Conservation (phyloP, 2,329 filamentous ascomycete genomes). For the Scortechinia acanthostroma region DNA sequence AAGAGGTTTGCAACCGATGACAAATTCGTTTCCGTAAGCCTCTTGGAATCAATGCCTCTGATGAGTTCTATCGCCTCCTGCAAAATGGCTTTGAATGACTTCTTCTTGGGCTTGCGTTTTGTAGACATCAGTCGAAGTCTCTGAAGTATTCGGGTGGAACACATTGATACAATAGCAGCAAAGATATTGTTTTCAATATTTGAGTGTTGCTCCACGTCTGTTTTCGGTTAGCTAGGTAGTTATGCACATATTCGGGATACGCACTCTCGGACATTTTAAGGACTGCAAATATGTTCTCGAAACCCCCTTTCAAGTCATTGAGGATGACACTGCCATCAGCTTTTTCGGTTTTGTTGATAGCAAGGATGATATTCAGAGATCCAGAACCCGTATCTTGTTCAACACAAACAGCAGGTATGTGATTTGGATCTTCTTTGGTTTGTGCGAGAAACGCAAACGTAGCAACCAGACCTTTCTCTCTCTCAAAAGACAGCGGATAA, state of each 20-base stretch:
- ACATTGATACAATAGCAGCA: slow-evolving; percentile 17
- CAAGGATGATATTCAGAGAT: slow-evolving; percentile 16
- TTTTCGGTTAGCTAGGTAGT: slow-evolving; percentile 3
- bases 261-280: slow-evolving; percentile 4
- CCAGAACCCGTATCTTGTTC: slow-evolving; percentile 10
- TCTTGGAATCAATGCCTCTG: not conserved
- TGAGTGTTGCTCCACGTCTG: too few relatives aligned
- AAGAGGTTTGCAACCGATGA: slow-evolving; percentile 7
- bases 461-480: slow-evolving; percentile 16
- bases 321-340: slow-evolving; percentile 11
- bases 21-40: not conserved
- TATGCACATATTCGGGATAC: not conserved
- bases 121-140: slow-evolving; percentile 13
- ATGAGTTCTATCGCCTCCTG: not conserved
- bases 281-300: slow-evolving; percentile 8
- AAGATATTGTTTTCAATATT: slow-evolving; percentile 12
- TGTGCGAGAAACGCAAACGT: slow-evolving; percentile 22
- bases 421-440: slow-evolving; percentile 13
- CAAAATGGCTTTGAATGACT: slow-evolving; percentile 5
- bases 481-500: slow-evolving; percentile 19
- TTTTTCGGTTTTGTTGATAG: slow-evolving; percentile 16
- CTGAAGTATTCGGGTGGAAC: slow-evolving; percentile 15
- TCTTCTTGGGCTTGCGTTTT: slow-evolving; percentile 8
- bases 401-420: slow-evolving; percentile 25
- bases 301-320: slow-evolving; percentile 5